Evolutionary conservation across 768 basidiomycete genomes (phyloP).

Genomic region (Boletales sp.): DNA sequence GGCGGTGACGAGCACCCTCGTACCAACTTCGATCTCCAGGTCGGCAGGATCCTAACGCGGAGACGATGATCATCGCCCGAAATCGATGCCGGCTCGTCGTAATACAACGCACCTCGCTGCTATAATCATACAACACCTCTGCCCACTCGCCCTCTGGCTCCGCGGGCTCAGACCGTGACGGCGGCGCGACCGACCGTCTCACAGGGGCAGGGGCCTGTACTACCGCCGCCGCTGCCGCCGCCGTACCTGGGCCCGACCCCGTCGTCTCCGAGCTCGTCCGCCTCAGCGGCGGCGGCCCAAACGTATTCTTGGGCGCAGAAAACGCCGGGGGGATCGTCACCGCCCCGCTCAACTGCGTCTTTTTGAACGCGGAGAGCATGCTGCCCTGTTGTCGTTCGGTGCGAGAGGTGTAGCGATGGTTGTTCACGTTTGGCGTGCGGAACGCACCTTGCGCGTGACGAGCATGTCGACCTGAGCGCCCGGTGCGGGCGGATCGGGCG

Average conservation of each 20-base stretch:
- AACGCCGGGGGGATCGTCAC: constrained; percentile 39
- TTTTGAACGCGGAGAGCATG: constrained; percentile 23
- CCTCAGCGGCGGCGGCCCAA: constrained; percentile 52
- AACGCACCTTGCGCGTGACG: constrained; percentile 24
- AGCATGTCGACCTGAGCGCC: constrained; percentile 26
- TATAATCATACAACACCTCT: constrained; percentile 74
- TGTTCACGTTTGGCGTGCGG: no score
- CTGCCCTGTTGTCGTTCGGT: constrained; percentile 9
- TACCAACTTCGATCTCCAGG: constrained; percentile 52
- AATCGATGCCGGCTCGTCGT: no score
- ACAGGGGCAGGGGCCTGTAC: constrained; percentile 5
- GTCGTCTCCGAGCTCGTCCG: constrained; percentile 23
- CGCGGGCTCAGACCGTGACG: constrained; percentile 13
- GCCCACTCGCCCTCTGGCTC: constrained; percentile 65
- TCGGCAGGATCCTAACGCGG: constrained; percentile 61
- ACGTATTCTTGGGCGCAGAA: constrained; percentile 39
- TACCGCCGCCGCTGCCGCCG: constrained; percentile 7
- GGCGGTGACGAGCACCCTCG: constrained; percentile 61
- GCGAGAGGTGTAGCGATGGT: no score
- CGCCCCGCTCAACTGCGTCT: constrained; percentile 37
- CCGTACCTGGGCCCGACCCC: no score
- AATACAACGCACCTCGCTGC: constrained; percentile 45
- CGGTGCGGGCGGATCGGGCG: constrained; percentile 7
- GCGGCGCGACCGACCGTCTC: no score
- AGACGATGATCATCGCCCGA: no score